Percentiles rank a stretch among this genome's conserved stretches.
Conservation (phyloP, 371 early-diverging fungal species). For the Zychaea mexicana region DNA sequence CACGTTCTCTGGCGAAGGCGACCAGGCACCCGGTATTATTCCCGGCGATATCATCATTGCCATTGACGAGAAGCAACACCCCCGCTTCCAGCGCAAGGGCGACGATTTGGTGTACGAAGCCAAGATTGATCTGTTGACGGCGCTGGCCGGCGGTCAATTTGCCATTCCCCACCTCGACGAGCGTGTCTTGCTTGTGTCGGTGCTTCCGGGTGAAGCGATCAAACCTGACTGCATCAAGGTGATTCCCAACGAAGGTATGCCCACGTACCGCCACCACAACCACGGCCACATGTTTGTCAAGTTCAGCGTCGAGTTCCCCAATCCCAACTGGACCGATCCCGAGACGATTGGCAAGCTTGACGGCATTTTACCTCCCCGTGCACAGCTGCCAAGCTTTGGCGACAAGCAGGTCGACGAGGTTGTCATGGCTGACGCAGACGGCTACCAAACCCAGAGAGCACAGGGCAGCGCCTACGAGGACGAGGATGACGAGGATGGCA, state of each 20-base stretch:
- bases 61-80: slow-evolving; percentile 88
- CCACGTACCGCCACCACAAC: slow-evolving; percentile 88
- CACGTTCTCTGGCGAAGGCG: slow-evolving; percentile 90
- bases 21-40: slow-evolving; percentile 74
- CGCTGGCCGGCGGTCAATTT: slow-evolving; percentile 91
- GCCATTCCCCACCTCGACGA: slow-evolving; percentile 90
- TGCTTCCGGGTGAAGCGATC: slow-evolving; percentile 92
- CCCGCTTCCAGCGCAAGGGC: slow-evolving; percentile 85
- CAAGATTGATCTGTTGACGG: slow-evolving; percentile 91
- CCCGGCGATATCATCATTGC: slow-evolving; percentile 91
- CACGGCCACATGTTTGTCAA: slow-evolving; percentile 89
- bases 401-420: slow-evolving; percentile 72
- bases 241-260: slow-evolving; percentile 92
- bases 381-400: slow-evolving; percentile 44
- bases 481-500: slow-evolving; percentile 75
- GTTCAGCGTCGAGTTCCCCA: slow-evolving; percentile 92
- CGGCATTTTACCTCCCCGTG: slow-evolving; percentile 65
- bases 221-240: slow-evolving; percentile 78
- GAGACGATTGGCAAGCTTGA: slow-evolving; percentile 69
- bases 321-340: slow-evolving; percentile 74
- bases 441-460: slow-evolving; percentile 64
- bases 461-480: slow-evolving; percentile 50
- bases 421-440: slow-evolving; percentile 77
- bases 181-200: slow-evolving; percentile 81
- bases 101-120: slow-evolving; percentile 83